Base-by-base conservation (phyloP, 495 filamentous ascomycete species). In the Penicillium roqueforti region DNA sequence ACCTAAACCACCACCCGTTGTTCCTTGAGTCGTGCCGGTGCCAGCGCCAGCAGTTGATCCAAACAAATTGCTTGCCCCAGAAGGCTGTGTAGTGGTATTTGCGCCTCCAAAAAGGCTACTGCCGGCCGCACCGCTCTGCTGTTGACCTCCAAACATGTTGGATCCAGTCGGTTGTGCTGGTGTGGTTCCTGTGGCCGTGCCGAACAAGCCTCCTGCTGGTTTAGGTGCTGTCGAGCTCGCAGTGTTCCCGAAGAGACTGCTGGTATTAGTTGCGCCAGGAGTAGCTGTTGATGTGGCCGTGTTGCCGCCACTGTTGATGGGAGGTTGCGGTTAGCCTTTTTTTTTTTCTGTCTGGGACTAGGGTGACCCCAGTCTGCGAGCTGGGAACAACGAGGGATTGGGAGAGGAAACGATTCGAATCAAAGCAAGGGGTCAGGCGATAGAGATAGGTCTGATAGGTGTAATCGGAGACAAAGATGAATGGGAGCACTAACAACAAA, bases 401-500 rank as follows among this genome's bases (percentile, higher is more conserved):
- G 19, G 13, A 16, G 16, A 14, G 40, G 39, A 26, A 46, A 46
- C 44, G 55, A 39, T n/a, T 36, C 10, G 6, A 14, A 40, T 45
- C 36, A 55, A 40, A 50, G 51, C 36, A 49, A 56, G 53, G 49
- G 53, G 42, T 31, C 31, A 47, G 14, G 11, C 38, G 26, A 45
- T 16, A 26, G 22, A 40, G 26, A 45, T 16, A 26, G 22, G 50
- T 43, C 50, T 44, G 50, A 44, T 52, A 44, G 39, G 29, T 32
- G 9, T 14, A 31, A 34, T 28, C 50, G 44, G 20, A 37, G 49
- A 42, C 46, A 26, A 29, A 26, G 23, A 37, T 58, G 51, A 26
- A 38, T 42, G 39, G 50, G 42, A 46, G 32, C 22, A 75, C 82
- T 82, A 68, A 87, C 83, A 85, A 90, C 63, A 88, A 78, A 36